Evolutionary conservation across 371 early-diverging fungal genomes (phyloP), one percentile per base, ranked within the genome.

Genomic region (Blakeslea trispora): DNA sequence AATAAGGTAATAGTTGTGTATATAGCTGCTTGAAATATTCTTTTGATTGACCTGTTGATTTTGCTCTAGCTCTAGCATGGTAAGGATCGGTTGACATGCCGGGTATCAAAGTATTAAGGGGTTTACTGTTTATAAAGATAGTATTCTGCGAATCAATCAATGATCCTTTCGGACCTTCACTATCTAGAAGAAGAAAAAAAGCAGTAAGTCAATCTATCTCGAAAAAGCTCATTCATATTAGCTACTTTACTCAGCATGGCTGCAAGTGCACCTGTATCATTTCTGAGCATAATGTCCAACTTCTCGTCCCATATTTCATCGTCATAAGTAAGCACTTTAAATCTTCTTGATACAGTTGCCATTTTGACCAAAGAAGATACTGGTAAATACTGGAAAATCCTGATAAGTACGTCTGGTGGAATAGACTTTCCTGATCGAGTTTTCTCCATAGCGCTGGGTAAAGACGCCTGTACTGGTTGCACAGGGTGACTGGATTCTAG

Each of bases 1-100:
- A 93, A 56, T 88, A 91, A 17, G 88, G 91, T 53, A 74, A 55
- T 1, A 93, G 68, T 37, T 84, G 82, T 11, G 47, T 67, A 66
- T 84, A 91, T 18, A 87, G 68, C 42, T 73, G 67, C 63, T 79
- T 84, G 63, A 93, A 93, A 45, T 77, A 67, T 50, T 89, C 89
- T 51, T 88, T 77, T 0, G 89, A 85, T 8, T 72, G 55, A 1
- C 83, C 81, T 32, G 77, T 74, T 7, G 79, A 83, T 57, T 72
- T 70, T 9, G 76, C 68, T 51, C 81, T 65, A 32, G 81, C 76
- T 55, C 83, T 68, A 51, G 79, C 73, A 6, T 66, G 68, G 45
- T 79, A 83, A 1, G 84, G 81, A 53, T 85, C 84, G 4, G 75
- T 74, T 5, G 75, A 74, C 37, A 85, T 50, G 8, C 86, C 86